Evolutionary conservation across 331 rosid genomes (phyloP).

Genomic region (Arachis monticola): DNA sequence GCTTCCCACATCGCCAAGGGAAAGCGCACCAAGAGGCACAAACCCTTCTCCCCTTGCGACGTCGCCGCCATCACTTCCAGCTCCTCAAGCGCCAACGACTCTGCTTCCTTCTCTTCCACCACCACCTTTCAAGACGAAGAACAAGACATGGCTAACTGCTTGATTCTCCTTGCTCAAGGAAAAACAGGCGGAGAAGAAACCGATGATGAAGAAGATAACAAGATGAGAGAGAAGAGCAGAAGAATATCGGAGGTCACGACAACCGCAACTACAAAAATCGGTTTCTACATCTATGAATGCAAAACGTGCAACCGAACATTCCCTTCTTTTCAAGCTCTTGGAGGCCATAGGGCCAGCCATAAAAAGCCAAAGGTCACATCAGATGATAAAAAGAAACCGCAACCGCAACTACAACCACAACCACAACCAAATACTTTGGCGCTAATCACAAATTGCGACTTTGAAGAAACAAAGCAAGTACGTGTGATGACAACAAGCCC

Average conservation of each 20-base stretch:
- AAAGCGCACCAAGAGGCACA: constrained; percentile 69
- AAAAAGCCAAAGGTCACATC: constrained; percentile 55
- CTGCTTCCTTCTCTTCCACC: constrained; percentile 59
- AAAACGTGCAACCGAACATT: constrained; percentile 88
- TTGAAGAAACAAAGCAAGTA: constrained; percentile 34
- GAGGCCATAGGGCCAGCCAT: constrained; percentile 98
- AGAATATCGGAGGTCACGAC: not conserved
- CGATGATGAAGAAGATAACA: constrained; percentile 35
- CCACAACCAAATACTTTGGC: not conserved
- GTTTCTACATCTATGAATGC: constrained; percentile 70
- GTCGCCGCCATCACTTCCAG: constrained; percentile 48
- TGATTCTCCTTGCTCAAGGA: constrained; percentile 81
- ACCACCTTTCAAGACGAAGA: constrained; percentile 64
- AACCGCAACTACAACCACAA: not conserved
- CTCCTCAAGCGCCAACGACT: constrained; percentile 57
- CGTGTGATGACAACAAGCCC: constrained; percentile 27
- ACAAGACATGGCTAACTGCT: constrained; percentile 94
- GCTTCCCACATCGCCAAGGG: constrained; percentile 47
- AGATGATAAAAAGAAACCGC: constrained; percentile 44
- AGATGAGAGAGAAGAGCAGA: not conserved
- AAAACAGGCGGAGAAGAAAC: not conserved
- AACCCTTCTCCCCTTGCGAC: constrained; percentile 45
- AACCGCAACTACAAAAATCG: constrained; percentile 22
- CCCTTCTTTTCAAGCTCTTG: constrained; percentile 93
- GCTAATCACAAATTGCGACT: not conserved